Conservation (phyloP, 2,329 filamentous ascomycete genomes). For the Claviceps paspali region DNA sequence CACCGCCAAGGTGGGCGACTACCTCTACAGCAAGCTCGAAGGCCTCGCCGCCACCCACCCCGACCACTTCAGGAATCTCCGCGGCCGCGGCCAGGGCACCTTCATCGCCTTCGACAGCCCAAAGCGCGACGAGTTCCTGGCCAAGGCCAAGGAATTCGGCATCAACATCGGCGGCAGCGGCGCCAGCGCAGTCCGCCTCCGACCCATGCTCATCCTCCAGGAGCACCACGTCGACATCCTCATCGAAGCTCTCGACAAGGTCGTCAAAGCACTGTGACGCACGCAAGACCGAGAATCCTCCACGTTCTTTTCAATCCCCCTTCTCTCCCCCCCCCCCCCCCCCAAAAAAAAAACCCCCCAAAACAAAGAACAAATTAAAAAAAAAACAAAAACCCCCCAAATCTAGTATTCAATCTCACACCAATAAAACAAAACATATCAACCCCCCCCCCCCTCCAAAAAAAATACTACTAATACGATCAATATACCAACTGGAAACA, state of each 20-base stretch:
- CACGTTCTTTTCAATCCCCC: no score
- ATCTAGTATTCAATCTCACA: no score
- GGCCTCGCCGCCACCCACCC: conserved; percentile 56
- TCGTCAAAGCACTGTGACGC: conserved; percentile 33
- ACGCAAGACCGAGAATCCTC: no score
- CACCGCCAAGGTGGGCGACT: conserved; percentile 64
- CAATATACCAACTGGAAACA: no score
- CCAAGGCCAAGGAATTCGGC: conserved; percentile 62
- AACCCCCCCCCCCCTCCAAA: no score
- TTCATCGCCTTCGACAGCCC: conserved; percentile 88
- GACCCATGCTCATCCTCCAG: conserved; percentile 89
- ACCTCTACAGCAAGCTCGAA: conserved; percentile 59
- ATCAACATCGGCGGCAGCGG: conserved; percentile 83
- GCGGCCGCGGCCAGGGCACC: conserved; percentile 77
- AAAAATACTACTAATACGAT: no score
- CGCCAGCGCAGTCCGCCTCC: conserved; percentile 55
- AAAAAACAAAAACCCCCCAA: no score
- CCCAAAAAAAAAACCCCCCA: no score
- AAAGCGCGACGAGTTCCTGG: conserved; percentile 62
- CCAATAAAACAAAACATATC: no score
- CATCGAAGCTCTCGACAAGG: conserved; percentile 62
- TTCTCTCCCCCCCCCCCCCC: no score
- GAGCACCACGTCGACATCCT: conserved; percentile 79
- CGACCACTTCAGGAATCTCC: conserved; percentile 63
- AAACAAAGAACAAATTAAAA: no score